Percentiles rank a stretch among this genome's conserved stretches.
Conservation (phyloP, 768 basidiomycete genomes). For the Auricularia cornea region DNA sequence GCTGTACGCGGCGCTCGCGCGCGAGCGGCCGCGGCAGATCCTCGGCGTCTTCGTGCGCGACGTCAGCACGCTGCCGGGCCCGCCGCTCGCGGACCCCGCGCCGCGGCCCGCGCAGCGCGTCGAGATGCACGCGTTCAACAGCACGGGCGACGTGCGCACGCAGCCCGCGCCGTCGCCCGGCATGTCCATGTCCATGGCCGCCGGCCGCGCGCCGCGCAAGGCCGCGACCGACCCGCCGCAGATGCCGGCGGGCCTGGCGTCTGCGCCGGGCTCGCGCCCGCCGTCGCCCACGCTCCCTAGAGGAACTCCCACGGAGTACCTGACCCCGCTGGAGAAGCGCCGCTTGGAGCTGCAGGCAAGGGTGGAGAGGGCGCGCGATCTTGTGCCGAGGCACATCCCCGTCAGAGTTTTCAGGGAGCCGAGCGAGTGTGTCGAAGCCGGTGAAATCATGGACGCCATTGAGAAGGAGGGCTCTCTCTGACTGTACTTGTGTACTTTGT, state of each 20-base stretch:
- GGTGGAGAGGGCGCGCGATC: slow-evolving; percentile 51
- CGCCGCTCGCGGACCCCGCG: slow-evolving; percentile 4
- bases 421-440: slow-evolving; percentile 55
- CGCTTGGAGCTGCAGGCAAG: slow-evolving; percentile 52
- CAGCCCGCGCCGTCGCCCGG: neutral
- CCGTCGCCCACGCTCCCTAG: neutral
- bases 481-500: neutral
- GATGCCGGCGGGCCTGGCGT: neutral
- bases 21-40: slow-evolving; percentile 48
- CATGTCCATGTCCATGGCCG: neutral
- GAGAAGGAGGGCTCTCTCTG: neutral
- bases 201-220: neutral
- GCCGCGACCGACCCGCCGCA: neutral
- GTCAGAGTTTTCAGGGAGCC: slow-evolving; percentile 64
- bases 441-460: neutral
- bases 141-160: neutral
- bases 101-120: neutral
- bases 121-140: neutral
- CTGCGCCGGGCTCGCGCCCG: neutral
- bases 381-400: slow-evolving; percentile 47
- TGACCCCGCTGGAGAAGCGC: slow-evolving; percentile 10
- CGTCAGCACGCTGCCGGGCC: slow-evolving; percentile 29
- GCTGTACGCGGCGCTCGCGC: slow-evolving; percentile 71
- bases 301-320: neutral
- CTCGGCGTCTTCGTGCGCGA: slow-evolving; percentile 80